Percentiles rank a stretch among this genome's conserved stretches.
phyloP scores from a whole-genome alignment of 371 early-diverging fungal genomes.

The Phascolomyces articulosus region DNA sequence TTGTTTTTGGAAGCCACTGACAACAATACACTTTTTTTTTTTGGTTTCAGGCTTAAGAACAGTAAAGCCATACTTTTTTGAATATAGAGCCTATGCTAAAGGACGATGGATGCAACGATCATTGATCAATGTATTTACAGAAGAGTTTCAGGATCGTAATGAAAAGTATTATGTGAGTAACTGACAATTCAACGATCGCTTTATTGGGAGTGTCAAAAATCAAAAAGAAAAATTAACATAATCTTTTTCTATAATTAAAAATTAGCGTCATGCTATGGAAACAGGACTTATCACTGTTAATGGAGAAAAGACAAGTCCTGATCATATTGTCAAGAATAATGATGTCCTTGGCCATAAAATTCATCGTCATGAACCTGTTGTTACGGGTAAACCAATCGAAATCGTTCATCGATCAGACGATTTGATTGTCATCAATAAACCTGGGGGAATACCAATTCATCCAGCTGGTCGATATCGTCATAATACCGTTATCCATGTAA shows the following conservation, averaged over 20 bases:
- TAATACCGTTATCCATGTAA: conserved; percentile 83
- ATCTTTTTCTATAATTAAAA: not conserved
- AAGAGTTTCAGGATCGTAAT: conserved; percentile 87
- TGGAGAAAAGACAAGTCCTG: conserved; percentile 49
- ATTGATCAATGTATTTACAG: conserved; percentile 76
- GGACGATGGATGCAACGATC: conserved; percentile 86
- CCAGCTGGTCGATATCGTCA: conserved; percentile 81
- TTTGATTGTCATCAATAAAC: conserved; percentile 86
- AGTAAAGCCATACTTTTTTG: conserved; percentile 83
- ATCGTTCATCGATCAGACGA: conserved; percentile 69
- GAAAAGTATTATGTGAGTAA: conserved; percentile 82
- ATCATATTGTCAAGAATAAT: conserved; percentile 64
- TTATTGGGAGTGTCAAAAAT: too few species aligned
- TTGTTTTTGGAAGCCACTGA: too few species aligned
- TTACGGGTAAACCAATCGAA: conserved; percentile 63
- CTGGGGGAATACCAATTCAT: conserved; percentile 88
- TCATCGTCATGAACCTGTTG: conserved; percentile 97
- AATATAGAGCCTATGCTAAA: conserved; percentile 84
- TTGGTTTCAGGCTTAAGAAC: conserved; percentile 67
- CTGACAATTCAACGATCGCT: too few species aligned
- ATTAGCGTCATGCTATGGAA: conserved; percentile 73
- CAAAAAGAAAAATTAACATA: too few species aligned
- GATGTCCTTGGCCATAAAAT: conserved; percentile 81
- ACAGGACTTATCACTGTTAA: conserved; percentile 84
- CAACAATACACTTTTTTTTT: not conserved